Conservation (phyloP, 2,329 filamentous ascomycete genomes). For the Diplocarpon rosae region DNA sequence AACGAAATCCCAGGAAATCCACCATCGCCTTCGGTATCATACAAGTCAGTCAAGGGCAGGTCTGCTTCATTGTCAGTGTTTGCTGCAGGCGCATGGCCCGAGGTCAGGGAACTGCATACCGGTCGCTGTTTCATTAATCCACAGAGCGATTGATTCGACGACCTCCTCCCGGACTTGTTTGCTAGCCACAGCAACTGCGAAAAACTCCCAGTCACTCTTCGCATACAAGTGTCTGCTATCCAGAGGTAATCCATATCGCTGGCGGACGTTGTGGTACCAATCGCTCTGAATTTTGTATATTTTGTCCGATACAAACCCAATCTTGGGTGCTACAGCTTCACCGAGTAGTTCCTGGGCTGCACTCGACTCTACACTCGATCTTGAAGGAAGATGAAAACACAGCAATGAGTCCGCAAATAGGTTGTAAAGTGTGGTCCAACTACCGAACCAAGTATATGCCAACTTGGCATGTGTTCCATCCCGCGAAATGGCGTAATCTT, state of each 20-base stretch:
- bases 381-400: slow-evolving; percentile 55
- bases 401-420: slow-evolving; percentile 62
- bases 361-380: slow-evolving; percentile 14
- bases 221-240: slow-evolving; percentile 76
- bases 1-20: slow-evolving; percentile 66
- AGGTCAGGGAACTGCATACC: slow-evolving; percentile 29
- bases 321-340: slow-evolving; percentile 21
- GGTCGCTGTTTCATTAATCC: slow-evolving; percentile 74
- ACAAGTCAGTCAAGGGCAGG: slow-evolving; percentile 69
- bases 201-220: slow-evolving; percentile 88
- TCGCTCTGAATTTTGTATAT: slow-evolving; percentile 70
- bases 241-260: slow-evolving; percentile 72
- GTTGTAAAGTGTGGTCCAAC: slow-evolving; percentile 65
- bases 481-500: slow-evolving; percentile 47
- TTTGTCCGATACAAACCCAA: slow-evolving; percentile 57
- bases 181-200: slow-evolving; percentile 69
- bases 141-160: slow-evolving; percentile 62
- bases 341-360: slow-evolving; percentile 21
- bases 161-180: slow-evolving; percentile 59
- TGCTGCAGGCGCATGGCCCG: slow-evolving; percentile 10
- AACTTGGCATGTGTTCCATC: slow-evolving; percentile 58
- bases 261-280: slow-evolving; percentile 70
- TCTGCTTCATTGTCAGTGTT: slow-evolving; percentile 32
- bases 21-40: slow-evolving; percentile 67
- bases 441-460: slow-evolving; percentile 63